These are phyloP conservation scores for Capsaspora owczarzaki DNA, from an alignment of 78 protist species.

Conservation along the genomic window DNA sequence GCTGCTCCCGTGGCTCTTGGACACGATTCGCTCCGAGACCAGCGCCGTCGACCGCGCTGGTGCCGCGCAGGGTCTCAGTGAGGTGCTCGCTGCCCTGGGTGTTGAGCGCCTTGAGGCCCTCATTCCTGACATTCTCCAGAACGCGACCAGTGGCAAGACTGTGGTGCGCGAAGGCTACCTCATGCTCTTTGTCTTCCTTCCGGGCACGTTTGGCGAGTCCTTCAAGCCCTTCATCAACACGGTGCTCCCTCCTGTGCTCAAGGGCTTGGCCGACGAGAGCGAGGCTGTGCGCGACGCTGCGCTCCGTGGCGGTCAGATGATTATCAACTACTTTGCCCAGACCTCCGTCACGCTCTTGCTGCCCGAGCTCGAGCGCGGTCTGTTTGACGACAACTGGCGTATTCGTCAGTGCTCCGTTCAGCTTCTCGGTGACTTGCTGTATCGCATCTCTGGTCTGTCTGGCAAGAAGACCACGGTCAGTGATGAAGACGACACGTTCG, in stretches of 20 bases:
- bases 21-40: slow-evolving; percentile 35
- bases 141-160: slow-evolving; percentile 15
- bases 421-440: slow-evolving; percentile 77
- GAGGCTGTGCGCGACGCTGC: slow-evolving; percentile 79
- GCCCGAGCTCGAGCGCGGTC: slow-evolving; percentile 56
- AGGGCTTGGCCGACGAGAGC: slow-evolving; percentile 54
- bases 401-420: slow-evolving; percentile 68
- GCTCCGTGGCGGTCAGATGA: slow-evolving; percentile 65
- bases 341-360: slow-evolving; percentile 56
- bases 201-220: slow-evolving; percentile 38
- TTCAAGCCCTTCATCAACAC: slow-evolving; percentile 41
- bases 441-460: slow-evolving; percentile 21
- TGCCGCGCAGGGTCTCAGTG: slow-evolving; percentile 69
- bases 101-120: slow-evolving; percentile 41
- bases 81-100: slow-evolving; percentile 23
- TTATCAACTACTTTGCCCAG: slow-evolving; percentile 51
- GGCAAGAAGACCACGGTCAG: slow-evolving; percentile 14
- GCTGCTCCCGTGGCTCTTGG: slow-evolving; percentile 65
- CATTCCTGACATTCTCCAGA: slow-evolving; percentile 43
- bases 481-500: slow-evolving; percentile 17
- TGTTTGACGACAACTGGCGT: slow-evolving; percentile 76
- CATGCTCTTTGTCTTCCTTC: slow-evolving; percentile 28
- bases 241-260: slow-evolving; percentile 43
- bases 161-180: slow-evolving; percentile 54
- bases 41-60: slow-evolving; percentile 77